Evolutionary conservation across 2,329 filamentous ascomycete species (phyloP), one percentile per base, ranked within the genome.

Genomic region (Pestalotiopsis fici): DNA sequence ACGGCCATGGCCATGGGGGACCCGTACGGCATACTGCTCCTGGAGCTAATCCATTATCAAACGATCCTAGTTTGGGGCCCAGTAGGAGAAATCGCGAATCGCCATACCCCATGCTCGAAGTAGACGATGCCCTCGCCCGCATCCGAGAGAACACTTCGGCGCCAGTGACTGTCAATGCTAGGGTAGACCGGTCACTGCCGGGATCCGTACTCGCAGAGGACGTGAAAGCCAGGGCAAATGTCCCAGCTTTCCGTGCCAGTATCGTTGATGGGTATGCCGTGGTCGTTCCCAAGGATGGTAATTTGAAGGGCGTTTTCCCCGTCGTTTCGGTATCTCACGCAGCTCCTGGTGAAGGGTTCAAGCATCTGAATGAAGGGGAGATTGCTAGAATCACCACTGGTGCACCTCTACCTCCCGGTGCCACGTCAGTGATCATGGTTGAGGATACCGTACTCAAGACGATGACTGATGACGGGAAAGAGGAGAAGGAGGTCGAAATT

Each of bases 191-290:
- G 39, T 80, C 81, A 2, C 82, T 98, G 0, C 87, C 95, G 1
- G 94, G 94, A 7, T 88, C 87, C 9, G 91, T 98, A 0, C 83
- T 99, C 1, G 94, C 95, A 0, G 90, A 94, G 76, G 92, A 97
- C 71, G 91, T 99, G 27, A 87, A 84, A 50, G 94, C 96, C 0
- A 81, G 82, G 3, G 95, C 98, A 77, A 89, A 91, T 7, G 96
- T 99, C 0, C 96, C 96, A 0, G 96, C 95, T 0, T 99, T 97
- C 80, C 86, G 94, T 67, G 96, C 96, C 21, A 98, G 95, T 76
- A 98, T 98, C 54, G 96, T 99, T 0, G 96, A 99, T 78, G 96
- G 96, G 1, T 99, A 99, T 76, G 96, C 96, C 2, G 88, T 97
- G 0, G 89, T 95, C 47, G 91, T 89, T 5, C 86, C 87, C 65